Conservation (phyloP, 805 yeast genomes). For the Saccharomycopsis guyanensis region DNA sequence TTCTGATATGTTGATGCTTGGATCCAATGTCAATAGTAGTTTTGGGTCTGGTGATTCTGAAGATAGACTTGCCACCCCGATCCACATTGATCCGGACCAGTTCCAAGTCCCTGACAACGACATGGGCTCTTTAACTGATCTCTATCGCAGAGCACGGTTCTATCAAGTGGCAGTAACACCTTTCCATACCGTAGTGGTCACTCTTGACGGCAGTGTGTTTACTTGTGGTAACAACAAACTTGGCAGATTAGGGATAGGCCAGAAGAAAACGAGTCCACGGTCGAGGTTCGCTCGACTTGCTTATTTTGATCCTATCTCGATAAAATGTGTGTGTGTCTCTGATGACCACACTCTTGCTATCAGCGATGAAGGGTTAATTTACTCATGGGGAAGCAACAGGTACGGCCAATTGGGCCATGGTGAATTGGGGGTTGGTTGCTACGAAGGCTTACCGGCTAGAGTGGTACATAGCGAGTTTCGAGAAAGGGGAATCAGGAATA, state of each 20-base stretch:
- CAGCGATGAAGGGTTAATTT: slow-evolving; percentile 45
- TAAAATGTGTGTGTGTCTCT: slow-evolving; percentile 40
- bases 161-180: slow-evolving; percentile 47
- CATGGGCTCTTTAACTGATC: slow-evolving; percentile 23
- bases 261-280: slow-evolving; percentile 29
- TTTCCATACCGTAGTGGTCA: slow-evolving; percentile 55
- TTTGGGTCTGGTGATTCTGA: slow-evolving; percentile 62
- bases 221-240: slow-evolving; percentile 62
- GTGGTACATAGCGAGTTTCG: slow-evolving; percentile 33
- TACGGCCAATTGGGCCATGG: slow-evolving; percentile 60
- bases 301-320: slow-evolving; percentile 28
- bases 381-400: slow-evolving; percentile 73
- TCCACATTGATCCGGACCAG: slow-evolving; percentile 31
- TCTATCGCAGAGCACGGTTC: slow-evolving; percentile 37
- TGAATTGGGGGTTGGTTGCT: slow-evolving; percentile 20
- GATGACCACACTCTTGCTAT: slow-evolving; percentile 63
- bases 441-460: slow-evolving; percentile 30
- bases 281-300: slow-evolving; percentile 39
- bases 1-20: slow-evolving; percentile 51
- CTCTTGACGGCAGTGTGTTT: slow-evolving; percentile 47
- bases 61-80: slow-evolving; percentile 37
- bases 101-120: no score
- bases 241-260: slow-evolving; percentile 64
- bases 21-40: slow-evolving; percentile 54
- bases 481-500: slow-evolving; percentile 32